These are phyloP conservation scores for Dryadomyces quercus-mongolicae DNA, from an alignment of 2,329 filamentous ascomycete species.

Conservation along the genomic window DNA sequence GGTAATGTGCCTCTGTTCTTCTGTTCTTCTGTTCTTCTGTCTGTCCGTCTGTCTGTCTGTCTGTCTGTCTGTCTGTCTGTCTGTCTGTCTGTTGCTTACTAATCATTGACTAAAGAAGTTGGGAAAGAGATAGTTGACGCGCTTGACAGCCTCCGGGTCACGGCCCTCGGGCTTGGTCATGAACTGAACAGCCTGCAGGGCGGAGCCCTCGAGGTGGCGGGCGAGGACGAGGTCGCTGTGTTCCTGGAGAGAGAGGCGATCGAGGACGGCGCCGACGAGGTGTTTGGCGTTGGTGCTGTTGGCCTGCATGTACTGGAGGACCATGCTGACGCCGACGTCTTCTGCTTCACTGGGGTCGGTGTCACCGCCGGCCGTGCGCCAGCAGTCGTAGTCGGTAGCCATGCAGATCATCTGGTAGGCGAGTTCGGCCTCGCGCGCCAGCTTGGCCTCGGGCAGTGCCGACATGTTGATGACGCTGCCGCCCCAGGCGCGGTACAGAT, in stretches of 20 bases:
- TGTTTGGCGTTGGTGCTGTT: constrained; percentile 80
- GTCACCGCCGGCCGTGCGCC: constrained; percentile 50
- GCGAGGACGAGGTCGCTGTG: constrained; percentile 64
- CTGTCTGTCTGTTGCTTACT: neutral
- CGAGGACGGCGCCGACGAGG: constrained; percentile 76
- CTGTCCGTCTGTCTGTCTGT: neutral
- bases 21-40: no score
- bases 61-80: neutral
- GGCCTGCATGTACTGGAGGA: constrained; percentile 90
- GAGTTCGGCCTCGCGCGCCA: constrained; percentile 91
- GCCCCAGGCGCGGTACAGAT: constrained; percentile 91
- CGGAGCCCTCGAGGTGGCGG: constrained; percentile 67
- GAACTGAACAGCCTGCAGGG: constrained; percentile 64
- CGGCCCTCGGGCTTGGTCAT: constrained; percentile 74
- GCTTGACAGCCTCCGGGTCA: constrained; percentile 62
- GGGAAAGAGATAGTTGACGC: constrained; percentile 77
- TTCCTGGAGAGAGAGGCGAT: constrained; percentile 70
- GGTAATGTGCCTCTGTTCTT: no score
- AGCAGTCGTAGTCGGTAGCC: constrained; percentile 99
- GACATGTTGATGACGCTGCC: constrained; percentile 98
- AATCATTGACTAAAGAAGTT: constrained; percentile 44
- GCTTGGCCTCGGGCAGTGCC: constrained; percentile 85
- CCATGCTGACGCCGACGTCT: constrained; percentile 91
- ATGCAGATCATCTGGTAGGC: constrained; percentile 98
- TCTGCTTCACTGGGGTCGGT: constrained; percentile 42